Base-by-base conservation (phyloP, 2,329 filamentous ascomycete species). In the Helicocarpus griseus region DNA sequence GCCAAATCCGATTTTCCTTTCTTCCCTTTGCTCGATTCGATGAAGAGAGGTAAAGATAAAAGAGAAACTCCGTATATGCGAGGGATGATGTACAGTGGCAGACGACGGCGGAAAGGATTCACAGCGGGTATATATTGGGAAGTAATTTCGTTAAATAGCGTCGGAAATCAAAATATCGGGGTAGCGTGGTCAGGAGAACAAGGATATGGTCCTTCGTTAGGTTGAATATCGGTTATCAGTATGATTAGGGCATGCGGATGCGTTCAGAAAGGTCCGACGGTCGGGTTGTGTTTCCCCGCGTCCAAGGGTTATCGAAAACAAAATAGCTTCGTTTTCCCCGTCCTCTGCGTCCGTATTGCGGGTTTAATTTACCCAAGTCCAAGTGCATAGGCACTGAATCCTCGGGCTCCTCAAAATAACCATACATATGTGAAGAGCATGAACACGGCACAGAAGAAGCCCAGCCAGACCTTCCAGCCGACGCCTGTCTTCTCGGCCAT, bases 401-500 rank as follows among this genome's bases (percentile, higher is more conserved):
- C 31, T 11, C n/a, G 31, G n/a, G 5, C 31, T 35, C 13, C 56
- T 78, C 67, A 91, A 63, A 87, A 93, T 54, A 95, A 69, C 90
- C 91, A 96, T 53, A 97, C 91, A 68, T 91, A 98, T 59, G 82
- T 81, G 69, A 98, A 98, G 58, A 97, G 68, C 51, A 91, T 65
- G 56, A 85, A 80, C 17, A 97, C 87, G 33, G 83, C 86, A 5
- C 82, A 77, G 67, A 98, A 95, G 71, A 98, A 98, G 40, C 75
- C 77, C 48, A 96, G 68, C 93, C 93, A 98, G 52, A 90, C 86
- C 70, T 81, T 91, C 93, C 93, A 98, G 63, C 89, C 85, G 8
- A 98, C 85, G n/a, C 93, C 93, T 2, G 90, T 95, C 62, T 83
- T 79, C 73, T 97, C 81, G 4, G 93, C 93, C 93, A 98, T 98